Conservation (phyloP, 371 early-diverging fungal species). For the Mortierella sp. region DNA sequence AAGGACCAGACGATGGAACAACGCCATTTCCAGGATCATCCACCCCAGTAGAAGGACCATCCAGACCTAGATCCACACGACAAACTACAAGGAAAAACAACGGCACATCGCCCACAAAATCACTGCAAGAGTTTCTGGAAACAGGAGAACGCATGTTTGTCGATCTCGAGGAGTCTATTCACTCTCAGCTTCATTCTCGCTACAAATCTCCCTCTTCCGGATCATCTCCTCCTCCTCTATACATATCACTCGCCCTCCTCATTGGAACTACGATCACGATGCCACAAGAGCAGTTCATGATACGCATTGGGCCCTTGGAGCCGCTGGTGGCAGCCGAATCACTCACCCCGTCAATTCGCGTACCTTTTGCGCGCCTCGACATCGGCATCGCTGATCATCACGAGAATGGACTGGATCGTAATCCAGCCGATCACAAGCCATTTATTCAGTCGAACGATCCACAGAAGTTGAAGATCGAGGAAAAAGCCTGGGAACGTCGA, state of each 20-base stretch:
- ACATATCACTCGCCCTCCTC: slow-evolving; percentile 26
- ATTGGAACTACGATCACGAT: slow-evolving; percentile 31
- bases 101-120: slow-evolving; percentile 8
- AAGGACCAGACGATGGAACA: too few relatives aligned
- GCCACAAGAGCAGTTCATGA: slow-evolving; percentile 47
- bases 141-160: slow-evolving; percentile 32
- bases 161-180: slow-evolving; percentile 32
- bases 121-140: slow-evolving; percentile 30
- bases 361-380: neutral
- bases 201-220: slow-evolving; percentile 1
- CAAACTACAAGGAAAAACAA: neutral
- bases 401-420: too few relatives aligned
- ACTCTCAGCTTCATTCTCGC: slow-evolving; percentile 8
- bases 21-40: too few relatives aligned
- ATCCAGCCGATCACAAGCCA: neutral
- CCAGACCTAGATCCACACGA: too few relatives aligned
- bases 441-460: neutral
- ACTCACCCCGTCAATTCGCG: neutral
- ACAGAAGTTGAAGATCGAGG: slow-evolving; percentile 5
- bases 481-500: slow-evolving; percentile 29
- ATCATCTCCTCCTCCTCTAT: neutral
- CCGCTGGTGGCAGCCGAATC: neutral
- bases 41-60: too few relatives aligned
- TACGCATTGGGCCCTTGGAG: slow-evolving; percentile 39
- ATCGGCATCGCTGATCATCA: too few relatives aligned